Conservation (phyloP, 2,329 filamentous ascomycete species). For the Exserohilum turcica region DNA sequence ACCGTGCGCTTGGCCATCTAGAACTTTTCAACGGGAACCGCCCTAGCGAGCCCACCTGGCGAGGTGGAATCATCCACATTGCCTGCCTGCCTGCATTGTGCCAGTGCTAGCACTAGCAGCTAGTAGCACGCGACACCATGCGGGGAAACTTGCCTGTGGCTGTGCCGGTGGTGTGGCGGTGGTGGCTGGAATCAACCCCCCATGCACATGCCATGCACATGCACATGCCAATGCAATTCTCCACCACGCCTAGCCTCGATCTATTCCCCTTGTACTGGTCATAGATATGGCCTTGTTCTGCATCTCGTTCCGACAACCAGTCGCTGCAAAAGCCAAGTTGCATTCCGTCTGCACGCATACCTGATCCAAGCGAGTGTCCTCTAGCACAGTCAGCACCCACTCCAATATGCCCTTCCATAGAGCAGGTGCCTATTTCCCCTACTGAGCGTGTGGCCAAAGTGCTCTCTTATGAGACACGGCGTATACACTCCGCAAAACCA, state of each 20-base stretch:
- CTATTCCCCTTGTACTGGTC: background rate
- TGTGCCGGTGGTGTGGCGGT: slow-evolving; percentile 4
- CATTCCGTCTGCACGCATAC: background rate
- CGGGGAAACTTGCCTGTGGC: background rate
- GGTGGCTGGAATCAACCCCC: background rate
- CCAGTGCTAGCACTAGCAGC: too few species aligned
- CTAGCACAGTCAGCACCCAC: background rate
- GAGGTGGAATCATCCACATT: background rate
- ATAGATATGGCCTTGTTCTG: background rate
- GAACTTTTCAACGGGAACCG: background rate
- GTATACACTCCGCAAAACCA: background rate
- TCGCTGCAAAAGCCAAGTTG: background rate
- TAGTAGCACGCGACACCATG: too few species aligned
- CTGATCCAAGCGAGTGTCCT: background rate
- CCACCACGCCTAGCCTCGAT: background rate
- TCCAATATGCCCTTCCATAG: background rate
- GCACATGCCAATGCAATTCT: background rate
- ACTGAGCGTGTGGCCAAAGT: background rate
- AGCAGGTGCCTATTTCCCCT: background rate
- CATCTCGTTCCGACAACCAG: background rate
- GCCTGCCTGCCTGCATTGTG: background rate
- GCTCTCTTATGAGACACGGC: background rate
- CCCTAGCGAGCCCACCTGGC: background rate
- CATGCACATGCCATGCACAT: too few species aligned
- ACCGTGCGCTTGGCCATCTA: background rate